Evolutionary conservation across 371 early-diverging fungal species (phyloP), one percentile per base, ranked within the genome.

Genomic region (Mucor lusitanicus): DNA sequence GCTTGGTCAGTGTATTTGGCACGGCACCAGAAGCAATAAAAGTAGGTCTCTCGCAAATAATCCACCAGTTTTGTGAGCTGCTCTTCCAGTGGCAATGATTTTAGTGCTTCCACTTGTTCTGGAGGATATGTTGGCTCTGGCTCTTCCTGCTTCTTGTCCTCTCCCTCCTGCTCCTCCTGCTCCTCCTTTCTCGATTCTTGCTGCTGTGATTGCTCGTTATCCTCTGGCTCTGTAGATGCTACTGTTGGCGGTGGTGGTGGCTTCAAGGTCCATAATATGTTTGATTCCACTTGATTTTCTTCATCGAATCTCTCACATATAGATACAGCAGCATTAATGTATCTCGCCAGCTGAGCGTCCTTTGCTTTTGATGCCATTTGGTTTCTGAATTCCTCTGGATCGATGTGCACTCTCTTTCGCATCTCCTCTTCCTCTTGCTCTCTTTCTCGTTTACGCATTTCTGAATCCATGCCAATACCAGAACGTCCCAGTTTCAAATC

Each of bases 21-120:
- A 33, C 85, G 79, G 69, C 91, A 91, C 88, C 89, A 91, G 46
- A 90, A 82, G 63, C 91, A 91, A 61, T 91, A 91, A 21, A 23
- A 37, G 69, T 90, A 77, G 13, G 80, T 65, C 6, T 53, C 57
- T 9, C 90, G 81, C 44, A 91, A 71, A 69, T 89, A 88, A 0
- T 56, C 23, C 2, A 77, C 81, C 0, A 90, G 70, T 15, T 63
- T 53, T 9, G 69, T 69, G 6, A 90, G 68, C 57, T 87, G 80
- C 40, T 78, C 75, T 1, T 70, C 67, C 68, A 75, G 68, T 46
- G 67, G 46, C 27, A 78, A 63, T 13, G 65, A 39, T 54, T 69
- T 70, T n/a, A 81, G 44, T 17, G 61, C 60, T 56, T 74, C 67
- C 3, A 78, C 53, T 57, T 74, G 64, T 69, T 78, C 74, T 39